phyloP scores from a whole-genome alignment of 1,284 basidiomycete species.

The Heterobasidion parviporum region DNA sequence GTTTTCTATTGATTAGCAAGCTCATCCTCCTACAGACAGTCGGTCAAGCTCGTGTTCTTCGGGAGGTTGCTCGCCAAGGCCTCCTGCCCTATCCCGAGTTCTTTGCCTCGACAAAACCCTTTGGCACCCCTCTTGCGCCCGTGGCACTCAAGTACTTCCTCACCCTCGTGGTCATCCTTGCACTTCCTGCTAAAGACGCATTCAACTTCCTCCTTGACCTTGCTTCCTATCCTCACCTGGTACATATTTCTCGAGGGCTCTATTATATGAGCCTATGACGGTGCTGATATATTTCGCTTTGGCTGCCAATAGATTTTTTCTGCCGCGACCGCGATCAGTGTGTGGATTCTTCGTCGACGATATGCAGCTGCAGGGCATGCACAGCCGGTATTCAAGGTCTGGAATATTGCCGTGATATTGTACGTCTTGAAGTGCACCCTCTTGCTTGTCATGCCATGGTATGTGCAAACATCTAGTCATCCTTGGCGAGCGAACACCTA shows the following conservation, averaged over 20 bases:
- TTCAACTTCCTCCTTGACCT: constrained; percentile 53
- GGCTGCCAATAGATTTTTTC: constrained; percentile 7
- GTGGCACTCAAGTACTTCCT: constrained; percentile 38
- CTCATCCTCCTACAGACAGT: constrained; percentile 21
- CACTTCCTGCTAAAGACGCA: constrained; percentile 33
- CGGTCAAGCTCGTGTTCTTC: constrained; percentile 37
- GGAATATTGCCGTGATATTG: constrained; percentile 7
- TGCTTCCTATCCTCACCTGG: constrained; percentile 6
- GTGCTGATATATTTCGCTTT: background rate
- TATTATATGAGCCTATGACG: background rate
- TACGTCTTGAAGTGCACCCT: constrained; percentile 11
- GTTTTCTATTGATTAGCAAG: constrained; percentile 2
- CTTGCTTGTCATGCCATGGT: constrained; percentile 14
- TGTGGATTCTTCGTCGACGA: constrained; percentile 11
- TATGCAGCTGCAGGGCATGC: constrained; percentile 7
- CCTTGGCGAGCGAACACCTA: background rate
- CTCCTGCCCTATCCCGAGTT: constrained; percentile 33
- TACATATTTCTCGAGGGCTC: background rate
- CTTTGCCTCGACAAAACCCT: constrained; percentile 36
- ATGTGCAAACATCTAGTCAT: background rate
- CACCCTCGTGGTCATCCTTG: constrained; percentile 43
- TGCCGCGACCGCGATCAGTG: constrained; percentile 8
- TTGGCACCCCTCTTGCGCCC: constrained; percentile 37
- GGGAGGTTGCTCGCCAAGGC: constrained; percentile 30
- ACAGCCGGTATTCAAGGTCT: constrained; percentile 7